Percentiles rank a stretch among this genome's conserved stretches.
phyloP scores from a whole-genome alignment of 306 rosid genomes.

The Lathyrus tuberosus region DNA sequence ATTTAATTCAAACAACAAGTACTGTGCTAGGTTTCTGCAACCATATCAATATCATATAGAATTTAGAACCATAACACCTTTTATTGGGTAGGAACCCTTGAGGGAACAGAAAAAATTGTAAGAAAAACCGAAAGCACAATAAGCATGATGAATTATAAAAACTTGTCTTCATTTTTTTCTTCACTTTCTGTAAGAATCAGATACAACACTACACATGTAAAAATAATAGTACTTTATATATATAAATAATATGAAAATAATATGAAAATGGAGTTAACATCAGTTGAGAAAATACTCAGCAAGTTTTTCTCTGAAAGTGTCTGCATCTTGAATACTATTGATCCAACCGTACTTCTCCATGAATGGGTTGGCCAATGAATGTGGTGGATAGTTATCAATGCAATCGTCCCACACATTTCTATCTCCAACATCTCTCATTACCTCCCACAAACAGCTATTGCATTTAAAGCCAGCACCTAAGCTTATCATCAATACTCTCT shows the following conservation, averaged over 20 bases:
- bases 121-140: slow-evolving; percentile 16
- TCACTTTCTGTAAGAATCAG: not conserved
- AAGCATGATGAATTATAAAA: slow-evolving; percentile 3
- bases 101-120: slow-evolving; percentile 41
- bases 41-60: not conserved
- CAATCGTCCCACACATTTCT: slow-evolving; percentile 79
- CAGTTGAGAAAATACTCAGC: slow-evolving; percentile 27
- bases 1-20: not conserved
- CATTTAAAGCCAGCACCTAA: slow-evolving; percentile 98
- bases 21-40: slow-evolving; percentile 8
- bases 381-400: slow-evolving; percentile 72
- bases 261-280: not conserved
- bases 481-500: slow-evolving; percentile 79
- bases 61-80: slow-evolving; percentile 24
- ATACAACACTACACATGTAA: not conserved
- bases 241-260: not conserved
- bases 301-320: slow-evolving; percentile 43
- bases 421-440: slow-evolving; percentile 58
- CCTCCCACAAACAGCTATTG: slow-evolving; percentile 87
- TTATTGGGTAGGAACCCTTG: slow-evolving; percentile 43
- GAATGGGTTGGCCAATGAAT: slow-evolving; percentile 75
- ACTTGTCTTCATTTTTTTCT: not conserved
- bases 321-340: slow-evolving; percentile 55
- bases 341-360: slow-evolving; percentile 85
- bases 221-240: not conserved